Evolutionary conservation across 805 yeast species (phyloP).

Genomic region (Schwanniomyces occidentalis): DNA sequence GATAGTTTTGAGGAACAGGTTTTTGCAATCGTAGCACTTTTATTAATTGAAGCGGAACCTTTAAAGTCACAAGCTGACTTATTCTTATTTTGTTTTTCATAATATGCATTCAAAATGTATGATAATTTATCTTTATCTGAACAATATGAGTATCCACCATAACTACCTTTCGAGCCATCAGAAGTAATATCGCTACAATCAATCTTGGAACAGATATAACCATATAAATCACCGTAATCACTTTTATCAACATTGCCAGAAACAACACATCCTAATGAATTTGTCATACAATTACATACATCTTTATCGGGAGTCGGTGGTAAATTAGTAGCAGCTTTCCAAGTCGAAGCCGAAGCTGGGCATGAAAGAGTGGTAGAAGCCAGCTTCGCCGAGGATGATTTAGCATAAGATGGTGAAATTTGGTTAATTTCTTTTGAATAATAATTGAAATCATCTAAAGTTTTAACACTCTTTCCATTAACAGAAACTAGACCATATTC

Average conservation of each 20-base stretch:
- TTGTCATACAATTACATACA: constrained; percentile 63
- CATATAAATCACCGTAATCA: constrained; percentile 62
- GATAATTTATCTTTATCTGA: constrained; percentile 63
- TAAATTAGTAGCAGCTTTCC: constrained; percentile 67
- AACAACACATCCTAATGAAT: constrained; percentile 61
- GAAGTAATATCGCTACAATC: constrained; percentile 63
- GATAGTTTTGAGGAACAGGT: constrained; percentile 30
- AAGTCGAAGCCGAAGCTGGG: constrained; percentile 54
- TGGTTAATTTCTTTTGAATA: constrained; percentile 35
- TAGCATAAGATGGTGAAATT: constrained; percentile 38
- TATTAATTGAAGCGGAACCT: constrained; percentile 59
- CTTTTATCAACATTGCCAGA: constrained; percentile 49
- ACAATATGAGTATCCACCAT: constrained; percentile 78
- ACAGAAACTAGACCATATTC: constrained; percentile 76
- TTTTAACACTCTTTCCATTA: constrained; percentile 49
- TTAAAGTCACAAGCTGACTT: constrained; percentile 63
- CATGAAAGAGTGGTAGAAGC: constrained; percentile 50
- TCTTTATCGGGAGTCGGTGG: constrained; percentile 78
- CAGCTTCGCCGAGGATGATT: constrained; percentile 37
- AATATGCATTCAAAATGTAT: constrained; percentile 65
- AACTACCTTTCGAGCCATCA: constrained; percentile 64
- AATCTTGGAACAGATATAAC: constrained; percentile 55
- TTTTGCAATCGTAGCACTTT: constrained; percentile 26
- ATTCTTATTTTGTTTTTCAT: constrained; percentile 43
- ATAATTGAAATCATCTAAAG: constrained; percentile 58